Evolutionary conservation across 306 rosid species (phyloP), one percentile per base, ranked within the genome.

Genomic region (Aeschynomene evenia): DNA sequence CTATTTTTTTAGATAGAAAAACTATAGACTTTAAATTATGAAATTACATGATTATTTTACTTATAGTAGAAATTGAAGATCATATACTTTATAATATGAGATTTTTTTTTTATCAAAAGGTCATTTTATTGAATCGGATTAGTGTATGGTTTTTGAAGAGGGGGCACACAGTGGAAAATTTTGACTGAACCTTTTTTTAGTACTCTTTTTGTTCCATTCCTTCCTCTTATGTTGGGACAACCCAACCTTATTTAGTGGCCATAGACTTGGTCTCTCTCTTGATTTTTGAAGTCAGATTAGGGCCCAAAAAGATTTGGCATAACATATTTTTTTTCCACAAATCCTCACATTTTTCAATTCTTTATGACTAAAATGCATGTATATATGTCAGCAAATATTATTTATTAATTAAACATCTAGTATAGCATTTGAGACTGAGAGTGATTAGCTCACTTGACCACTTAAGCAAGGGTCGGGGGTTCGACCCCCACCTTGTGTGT

Each of bases 171-270:
- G 42, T 46, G 69, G 16, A 69, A 55, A 74, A 15, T 71, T 74
- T 74, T 61, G 81, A 77, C 72, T 22, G 10, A 53, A 58, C 60
- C 23, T 24, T 3, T 2, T 51, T 48, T 66, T n/a, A n/a, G n/a
- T n/a, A n/a, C n/a, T 29, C 21, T 9, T 45, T 33, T 52, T 14
- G 18, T 20, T 29, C 55, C 55, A 40, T n/a, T 26, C 60, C 56
- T 58, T 39, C 56, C 67, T 37, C 62, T 57, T 9, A 16, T 6
- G 21, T 53, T 46, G 46, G 9, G 71, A 53, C 66, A 33, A 20
- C 70, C 12, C 60, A 34, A 43, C 34, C 14, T 10, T 28, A 28
- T n/a, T n/a, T 36, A 37, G 52, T 12, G 34, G 23, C 61, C 16
- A 34, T 33, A 59, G 49, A 53, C 64, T 42, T 55, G 7, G 34